phyloP scores from a whole-genome alignment of 768 basidiomycete genomes.

The Serpula lacrymans region DNA sequence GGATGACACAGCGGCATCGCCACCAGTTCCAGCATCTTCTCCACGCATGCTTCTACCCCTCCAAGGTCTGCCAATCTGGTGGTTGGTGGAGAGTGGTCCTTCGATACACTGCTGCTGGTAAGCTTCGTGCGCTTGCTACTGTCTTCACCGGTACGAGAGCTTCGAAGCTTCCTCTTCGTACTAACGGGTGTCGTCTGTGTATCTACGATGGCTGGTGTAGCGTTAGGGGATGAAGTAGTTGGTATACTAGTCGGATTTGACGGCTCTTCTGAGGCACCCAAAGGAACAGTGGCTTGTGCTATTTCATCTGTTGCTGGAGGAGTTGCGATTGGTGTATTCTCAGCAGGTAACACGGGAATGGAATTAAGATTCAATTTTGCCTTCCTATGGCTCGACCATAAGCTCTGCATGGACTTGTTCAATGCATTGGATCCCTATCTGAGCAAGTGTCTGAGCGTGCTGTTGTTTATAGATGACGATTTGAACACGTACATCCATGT shows the following conservation, averaged over 20 bases:
- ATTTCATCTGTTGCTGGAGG: constrained; percentile 19
- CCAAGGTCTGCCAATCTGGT: constrained; percentile 83
- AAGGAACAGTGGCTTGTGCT: constrained; percentile 11
- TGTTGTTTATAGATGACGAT: neutral
- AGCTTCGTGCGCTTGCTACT: constrained; percentile 58
- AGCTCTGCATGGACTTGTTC: constrained; percentile 75
- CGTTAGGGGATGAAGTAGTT: constrained; percentile 7
- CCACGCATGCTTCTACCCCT: constrained; percentile 80
- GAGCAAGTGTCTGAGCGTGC: constrained; percentile 29
- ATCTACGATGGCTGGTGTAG: constrained; percentile 8
- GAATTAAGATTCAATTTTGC: constrained; percentile 68
- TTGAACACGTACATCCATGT: constrained; percentile 6
- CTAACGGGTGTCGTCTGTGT: constrained; percentile 19
- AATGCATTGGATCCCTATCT: constrained; percentile 73
- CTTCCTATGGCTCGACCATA: constrained; percentile 69
- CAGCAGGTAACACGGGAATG: constrained; percentile 12
- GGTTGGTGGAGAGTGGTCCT: constrained; percentile 70
- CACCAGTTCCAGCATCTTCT: constrained; percentile 94
- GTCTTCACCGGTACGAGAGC: constrained; percentile 46
- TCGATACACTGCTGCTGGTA: constrained; percentile 36
- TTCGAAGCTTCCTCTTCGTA: constrained; percentile 64
- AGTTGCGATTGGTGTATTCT: constrained; percentile 15
- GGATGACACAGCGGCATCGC: constrained; percentile 94
- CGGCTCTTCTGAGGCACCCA: too few species aligned
- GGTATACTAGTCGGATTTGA: constrained; percentile 11